These are phyloP conservation scores for Asclepias syriaca DNA, from an alignment of 257 asterid genomes.

Conservation along the genomic window DNA sequence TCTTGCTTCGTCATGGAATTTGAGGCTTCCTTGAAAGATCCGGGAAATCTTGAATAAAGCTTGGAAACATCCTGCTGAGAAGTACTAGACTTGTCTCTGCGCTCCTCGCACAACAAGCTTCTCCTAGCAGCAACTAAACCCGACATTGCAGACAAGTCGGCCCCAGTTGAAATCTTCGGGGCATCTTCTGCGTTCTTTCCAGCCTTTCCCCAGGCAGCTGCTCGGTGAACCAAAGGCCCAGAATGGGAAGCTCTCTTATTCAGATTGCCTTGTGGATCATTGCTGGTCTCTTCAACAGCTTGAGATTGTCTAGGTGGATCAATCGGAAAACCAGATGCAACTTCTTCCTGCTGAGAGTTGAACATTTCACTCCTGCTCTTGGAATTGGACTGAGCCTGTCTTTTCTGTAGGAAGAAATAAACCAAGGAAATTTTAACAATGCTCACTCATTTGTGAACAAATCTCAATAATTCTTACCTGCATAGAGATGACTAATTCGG, in stretches of 20 bases:
- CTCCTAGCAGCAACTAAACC: slow-evolving; percentile 83
- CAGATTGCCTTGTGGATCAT: slow-evolving; percentile 41
- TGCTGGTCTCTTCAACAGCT: slow-evolving; percentile 50
- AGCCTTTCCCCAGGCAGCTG: slow-evolving; percentile 79
- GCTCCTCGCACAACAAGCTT: slow-evolving; percentile 69
- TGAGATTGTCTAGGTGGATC: slow-evolving; percentile 89
- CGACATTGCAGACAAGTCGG: slow-evolving; percentile 64
- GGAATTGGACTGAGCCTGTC: slow-evolving; percentile 65
- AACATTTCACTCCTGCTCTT: slow-evolving; percentile 98
- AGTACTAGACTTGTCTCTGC: slow-evolving; percentile 39
- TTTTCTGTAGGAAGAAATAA: slow-evolving; percentile 49
- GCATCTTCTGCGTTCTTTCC: slow-evolving; percentile 70
- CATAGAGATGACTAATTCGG: slow-evolving; percentile 23
- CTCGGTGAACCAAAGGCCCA: slow-evolving; percentile 85
- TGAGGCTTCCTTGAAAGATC: slow-evolving; percentile 79
- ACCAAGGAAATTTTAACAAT: slow-evolving; percentile 12
- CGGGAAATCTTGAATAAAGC: slow-evolving; percentile 70
- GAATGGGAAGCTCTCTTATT: slow-evolving; percentile 90
- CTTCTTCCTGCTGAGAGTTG: slow-evolving; percentile 82
- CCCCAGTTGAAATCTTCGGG: slow-evolving; percentile 48
- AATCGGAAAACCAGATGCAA: slow-evolving; percentile 90
- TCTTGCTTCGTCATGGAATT: slow-evolving; percentile 45
- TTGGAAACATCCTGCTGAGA: slow-evolving; percentile 64
- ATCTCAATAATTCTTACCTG: slow-evolving; percentile 19
- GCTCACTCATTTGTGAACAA: not conserved